Base-by-base conservation (phyloP, 768 basidiomycete species). In the Kwoniella sp. region DNA sequence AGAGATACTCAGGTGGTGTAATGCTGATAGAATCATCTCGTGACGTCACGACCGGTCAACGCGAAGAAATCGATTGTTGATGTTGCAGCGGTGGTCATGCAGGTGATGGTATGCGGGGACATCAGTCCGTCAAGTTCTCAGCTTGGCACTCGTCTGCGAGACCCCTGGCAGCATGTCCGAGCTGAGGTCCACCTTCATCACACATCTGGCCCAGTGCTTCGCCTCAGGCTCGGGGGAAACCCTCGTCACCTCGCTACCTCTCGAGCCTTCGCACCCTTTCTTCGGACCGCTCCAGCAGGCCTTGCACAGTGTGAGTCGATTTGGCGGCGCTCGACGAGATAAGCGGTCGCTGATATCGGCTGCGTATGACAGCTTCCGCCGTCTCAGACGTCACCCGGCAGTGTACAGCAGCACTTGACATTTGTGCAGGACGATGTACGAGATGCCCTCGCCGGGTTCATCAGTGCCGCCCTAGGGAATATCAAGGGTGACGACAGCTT, bases 241-340 rank as follows among this genome's bases (percentile, higher is more conserved):
- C 27, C 42, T 65, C 5, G 43, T 62, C 36, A 34, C 60, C 6
- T 50, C 53, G 2, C 26, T 65, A 39, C 63, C 63, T 3, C 45
- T 65, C 17, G 38, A 51, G 11, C 36, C 29, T 5, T 29, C 28
- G 3, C 63, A 62, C 40, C 53, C 60, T 17, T 60, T 59, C 45
- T 65, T 50, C 34, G 17, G 28, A 14, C 54, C 60, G 1, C 48
- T 65, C 19, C 50, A 50, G 8, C 57, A 54, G 22, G 50, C 52
- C 19, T 26, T 62, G 15, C 28, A 25, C 5, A 46, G 25, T 25
- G 57, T 59, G 28, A 34, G 53, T n/a, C n/a, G n/a, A n/a, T n/a
- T n/a, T n/a, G n/a, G n/a, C n/a, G n/a, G n/a, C n/a, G n/a, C n/a
- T n/a, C n/a, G n/a, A n/a, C n/a, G n/a, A n/a, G n/a, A n/a, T n/a